Conservation (phyloP, 1,139 yeast species). For the Geotrichum candidum region DNA sequence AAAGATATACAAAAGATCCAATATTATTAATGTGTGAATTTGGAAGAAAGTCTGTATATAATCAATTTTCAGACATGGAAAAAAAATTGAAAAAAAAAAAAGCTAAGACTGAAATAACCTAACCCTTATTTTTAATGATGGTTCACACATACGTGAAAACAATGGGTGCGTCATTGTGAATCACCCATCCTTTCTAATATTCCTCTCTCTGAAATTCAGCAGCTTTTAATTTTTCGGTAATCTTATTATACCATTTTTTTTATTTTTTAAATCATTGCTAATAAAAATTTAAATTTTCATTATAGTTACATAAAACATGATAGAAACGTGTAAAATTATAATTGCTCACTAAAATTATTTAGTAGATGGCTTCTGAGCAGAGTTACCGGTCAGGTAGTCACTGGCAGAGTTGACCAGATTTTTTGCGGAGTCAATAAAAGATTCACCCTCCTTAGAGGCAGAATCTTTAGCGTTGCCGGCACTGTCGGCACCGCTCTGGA, state of each 20-base stretch:
- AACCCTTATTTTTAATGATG: not conserved
- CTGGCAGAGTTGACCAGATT: constrained; percentile 17
- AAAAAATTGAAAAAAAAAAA: not conserved
- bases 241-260: too few relatives aligned
- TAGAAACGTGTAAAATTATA: not conserved
- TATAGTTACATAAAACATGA: not conserved
- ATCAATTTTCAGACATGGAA: not conserved
- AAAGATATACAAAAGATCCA: not conserved
- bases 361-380: constrained; percentile 15
- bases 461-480: constrained; percentile 4
- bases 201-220: too few relatives aligned
- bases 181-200: not conserved
- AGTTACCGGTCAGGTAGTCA: constrained; percentile 17
- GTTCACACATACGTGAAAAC: not conserved
- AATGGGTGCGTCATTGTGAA: not conserved
- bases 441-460: constrained; percentile 12
- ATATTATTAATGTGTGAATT: not conserved
- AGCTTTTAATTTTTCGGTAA: too few relatives aligned
- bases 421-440: constrained; percentile 17
- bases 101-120: not conserved
- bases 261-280: too few relatives aligned
- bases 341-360: not conserved
- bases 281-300: not conserved
- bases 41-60: not conserved
- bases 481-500: constrained; percentile 62